A percentile compares a stretch with the other conserved stretches of the same genome.
phyloP scores from a whole-genome alignment of 176 grass and related monocot genomes.

The Chrysopogon serrulatus region DNA sequence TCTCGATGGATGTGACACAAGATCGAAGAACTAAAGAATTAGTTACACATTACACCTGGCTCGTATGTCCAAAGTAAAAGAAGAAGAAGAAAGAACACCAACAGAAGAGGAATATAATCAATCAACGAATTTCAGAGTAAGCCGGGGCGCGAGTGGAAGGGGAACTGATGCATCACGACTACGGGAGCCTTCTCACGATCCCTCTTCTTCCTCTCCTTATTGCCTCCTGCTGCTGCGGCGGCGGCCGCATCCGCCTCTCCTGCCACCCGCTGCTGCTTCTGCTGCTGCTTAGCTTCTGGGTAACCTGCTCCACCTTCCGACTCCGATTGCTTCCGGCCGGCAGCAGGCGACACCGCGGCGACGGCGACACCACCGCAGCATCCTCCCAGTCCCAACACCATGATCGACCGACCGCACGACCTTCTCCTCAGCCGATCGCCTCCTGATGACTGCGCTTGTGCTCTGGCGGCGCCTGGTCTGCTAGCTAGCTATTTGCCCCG shows the following conservation, averaged over 20 bases:
- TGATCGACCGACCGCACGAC: neutral
- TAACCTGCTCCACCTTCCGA: neutral
- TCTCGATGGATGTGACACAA: too few relatives aligned
- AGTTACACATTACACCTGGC: too few relatives aligned
- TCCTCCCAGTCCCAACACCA: neutral
- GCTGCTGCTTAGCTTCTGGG: neutral
- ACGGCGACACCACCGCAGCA: neutral
- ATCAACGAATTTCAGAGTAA: constrained; percentile 13
- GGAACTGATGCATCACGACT: constrained; percentile 23
- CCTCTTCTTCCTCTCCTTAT: neutral
- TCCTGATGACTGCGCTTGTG: neutral
- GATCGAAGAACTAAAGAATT: too few relatives aligned
- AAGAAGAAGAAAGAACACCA: neutral
- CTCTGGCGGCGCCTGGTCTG: neutral
- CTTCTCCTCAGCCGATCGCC: neutral
- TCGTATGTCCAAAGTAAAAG: too few relatives aligned
- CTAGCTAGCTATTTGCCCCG: neutral
- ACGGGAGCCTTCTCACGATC: neutral
- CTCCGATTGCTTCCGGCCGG: neutral
- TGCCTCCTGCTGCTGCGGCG: neutral
- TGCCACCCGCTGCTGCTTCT: too few relatives aligned
- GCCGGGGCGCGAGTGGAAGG: constrained; percentile 45
- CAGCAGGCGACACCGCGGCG: neutral
- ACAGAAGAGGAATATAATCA: neutral
- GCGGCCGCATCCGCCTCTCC: neutral